These are phyloP conservation scores for Knufia petricola DNA, from an alignment of 2,329 filamentous ascomycete genomes.

Conservation along the genomic window DNA sequence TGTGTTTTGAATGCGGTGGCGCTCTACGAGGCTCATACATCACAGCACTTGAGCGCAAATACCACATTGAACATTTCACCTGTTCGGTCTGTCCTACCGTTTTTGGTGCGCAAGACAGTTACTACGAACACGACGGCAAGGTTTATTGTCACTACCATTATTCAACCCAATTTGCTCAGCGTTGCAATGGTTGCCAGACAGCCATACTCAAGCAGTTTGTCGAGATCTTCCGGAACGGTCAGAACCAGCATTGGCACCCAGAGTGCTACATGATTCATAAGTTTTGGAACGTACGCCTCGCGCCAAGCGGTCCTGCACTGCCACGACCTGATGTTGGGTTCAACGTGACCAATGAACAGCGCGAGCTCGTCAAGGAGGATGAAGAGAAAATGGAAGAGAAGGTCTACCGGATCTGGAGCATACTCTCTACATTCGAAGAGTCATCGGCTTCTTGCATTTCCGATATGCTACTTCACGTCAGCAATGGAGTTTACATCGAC, in stretches of 20 bases:
- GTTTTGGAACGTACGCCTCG: constrained; percentile 94
- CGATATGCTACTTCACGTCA: constrained; percentile 96
- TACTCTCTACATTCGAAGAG: constrained; percentile 92
- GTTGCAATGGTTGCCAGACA: constrained; percentile 93
- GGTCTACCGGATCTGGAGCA: constrained; percentile 96
- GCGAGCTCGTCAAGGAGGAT: constrained; percentile 66
- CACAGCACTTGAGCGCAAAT: constrained; percentile 92
- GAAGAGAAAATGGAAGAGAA: constrained; percentile 97
- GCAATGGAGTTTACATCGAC: constrained; percentile 92
- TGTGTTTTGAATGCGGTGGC: constrained; percentile 86
- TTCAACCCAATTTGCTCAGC: constrained; percentile 90
- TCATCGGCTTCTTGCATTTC: constrained; percentile 97
- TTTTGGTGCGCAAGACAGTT: constrained; percentile 97
- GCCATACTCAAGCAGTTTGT: constrained; percentile 98
- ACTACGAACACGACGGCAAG: constrained; percentile 93
- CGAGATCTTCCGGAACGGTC: constrained; percentile 93
- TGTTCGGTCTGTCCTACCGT: constrained; percentile 94
- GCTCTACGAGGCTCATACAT: constrained; percentile 95
- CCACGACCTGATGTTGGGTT: constrained; percentile 38
- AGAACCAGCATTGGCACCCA: constrained; percentile 98
- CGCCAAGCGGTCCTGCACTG: constrained; percentile 47
- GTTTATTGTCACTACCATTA: constrained; percentile 99
- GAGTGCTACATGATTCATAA: constrained; percentile 99
- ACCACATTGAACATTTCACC: constrained; percentile 98
- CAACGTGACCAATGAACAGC: constrained; percentile 56